A percentile compares a stretch with the other conserved stretches of the same genome.
These are phyloP conservation scores for Sonneratia alba DNA, from an alignment of 345 rosid genomes.

Conservation along the genomic window DNA sequence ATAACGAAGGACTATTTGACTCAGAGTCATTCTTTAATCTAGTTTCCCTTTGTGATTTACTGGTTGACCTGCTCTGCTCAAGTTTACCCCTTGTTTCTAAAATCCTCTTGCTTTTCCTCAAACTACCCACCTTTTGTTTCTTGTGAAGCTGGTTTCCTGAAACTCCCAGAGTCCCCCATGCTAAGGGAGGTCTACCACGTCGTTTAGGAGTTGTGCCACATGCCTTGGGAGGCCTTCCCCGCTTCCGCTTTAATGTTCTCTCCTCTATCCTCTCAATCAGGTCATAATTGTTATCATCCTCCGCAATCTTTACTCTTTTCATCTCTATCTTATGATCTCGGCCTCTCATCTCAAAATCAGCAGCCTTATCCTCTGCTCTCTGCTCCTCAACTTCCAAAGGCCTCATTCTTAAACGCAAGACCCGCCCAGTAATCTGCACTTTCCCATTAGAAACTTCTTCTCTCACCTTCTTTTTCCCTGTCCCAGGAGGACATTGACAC, in stretches of 20 bases:
- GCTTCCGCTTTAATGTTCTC: conserved; percentile 2
- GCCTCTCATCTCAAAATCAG: background rate
- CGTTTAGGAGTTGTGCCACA: no score
- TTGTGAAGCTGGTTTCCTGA: conserved; percentile 7
- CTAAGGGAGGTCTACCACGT: background rate
- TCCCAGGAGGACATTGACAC: conserved; percentile 11
- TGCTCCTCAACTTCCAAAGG: conserved; percentile 10
- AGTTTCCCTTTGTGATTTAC: conserved; percentile 13
- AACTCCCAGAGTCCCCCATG: conserved; percentile 10
- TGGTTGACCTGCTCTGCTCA: conserved; percentile 15
- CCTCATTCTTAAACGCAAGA: conserved; percentile 30
- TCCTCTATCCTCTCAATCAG: background rate
- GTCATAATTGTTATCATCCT: conserved; percentile 2
- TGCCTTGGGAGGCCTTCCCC: background rate
- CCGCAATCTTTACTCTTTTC: background rate
- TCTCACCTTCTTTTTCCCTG: conserved; percentile 16
- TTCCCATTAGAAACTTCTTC: conserved; percentile 11
- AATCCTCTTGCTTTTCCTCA: conserved; percentile 19
- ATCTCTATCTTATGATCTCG: background rate
- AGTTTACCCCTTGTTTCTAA: conserved; percentile 11
- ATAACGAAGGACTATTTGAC: conserved; percentile 10
- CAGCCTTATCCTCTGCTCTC: conserved; percentile 6
- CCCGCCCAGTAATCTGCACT: conserved; percentile 24
- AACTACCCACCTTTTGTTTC: conserved; percentile 16
- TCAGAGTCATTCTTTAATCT: conserved; percentile 13